Percentiles rank a stretch among this genome's conserved stretches.
Conservation (phyloP, 2,329 filamentous ascomycete species). For the Colletotrichum kahawae region DNA sequence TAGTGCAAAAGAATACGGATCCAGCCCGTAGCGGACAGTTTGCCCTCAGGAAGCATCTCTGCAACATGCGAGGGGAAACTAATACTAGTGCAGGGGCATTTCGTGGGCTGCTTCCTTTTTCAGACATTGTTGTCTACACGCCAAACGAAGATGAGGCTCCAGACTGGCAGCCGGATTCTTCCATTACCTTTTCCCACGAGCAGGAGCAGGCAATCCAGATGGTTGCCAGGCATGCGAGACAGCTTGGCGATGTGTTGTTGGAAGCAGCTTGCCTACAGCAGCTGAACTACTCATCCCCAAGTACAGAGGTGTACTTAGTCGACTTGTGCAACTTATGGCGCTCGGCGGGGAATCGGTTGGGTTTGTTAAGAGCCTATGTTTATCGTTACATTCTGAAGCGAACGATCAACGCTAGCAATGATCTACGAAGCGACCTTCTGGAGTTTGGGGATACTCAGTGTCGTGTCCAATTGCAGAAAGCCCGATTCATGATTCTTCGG, state of each 20-base stretch:
- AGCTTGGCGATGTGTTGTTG: background rate
- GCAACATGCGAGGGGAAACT: fast-evolving
- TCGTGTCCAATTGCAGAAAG: too few relatives aligned
- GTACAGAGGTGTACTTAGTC: background rate
- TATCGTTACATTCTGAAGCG: background rate
- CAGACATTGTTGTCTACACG: too few relatives aligned
- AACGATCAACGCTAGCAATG: too few relatives aligned
- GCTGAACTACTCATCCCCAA: fast-evolving
- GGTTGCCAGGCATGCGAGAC: background rate
- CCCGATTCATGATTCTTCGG: background rate
- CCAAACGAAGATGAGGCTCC: background rate
- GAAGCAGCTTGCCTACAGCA: background rate
- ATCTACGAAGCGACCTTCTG: background rate
- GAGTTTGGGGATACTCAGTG: too few relatives aligned
- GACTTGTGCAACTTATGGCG: background rate
- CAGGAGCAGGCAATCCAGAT: background rate
- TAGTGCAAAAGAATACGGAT: background rate
- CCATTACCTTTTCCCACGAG: background rate
- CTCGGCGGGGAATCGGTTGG: background rate
- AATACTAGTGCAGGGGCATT: fast-evolving
- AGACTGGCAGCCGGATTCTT: fast-evolving
- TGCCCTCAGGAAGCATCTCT: background rate
- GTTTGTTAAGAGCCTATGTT: background rate
- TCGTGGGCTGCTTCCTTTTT: background rate
- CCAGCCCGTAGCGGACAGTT: fast-evolving